Conservation (phyloP, 73 alveolate genomes). For the Tetrahymena borealis region DNA sequence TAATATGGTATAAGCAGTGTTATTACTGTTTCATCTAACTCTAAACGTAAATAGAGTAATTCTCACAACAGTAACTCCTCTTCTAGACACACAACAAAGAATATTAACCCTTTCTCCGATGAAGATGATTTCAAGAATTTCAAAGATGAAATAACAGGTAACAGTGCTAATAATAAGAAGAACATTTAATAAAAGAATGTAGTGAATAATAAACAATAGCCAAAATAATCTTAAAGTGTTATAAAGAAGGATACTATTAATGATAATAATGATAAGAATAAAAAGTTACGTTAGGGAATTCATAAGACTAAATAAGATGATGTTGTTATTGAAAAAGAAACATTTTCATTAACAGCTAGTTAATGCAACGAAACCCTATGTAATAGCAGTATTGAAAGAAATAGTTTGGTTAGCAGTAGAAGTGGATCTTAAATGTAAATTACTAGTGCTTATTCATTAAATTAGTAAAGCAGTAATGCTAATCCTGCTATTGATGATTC, state of each 20-base stretch:
- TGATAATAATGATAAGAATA: not conserved
- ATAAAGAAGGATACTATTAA: not conserved
- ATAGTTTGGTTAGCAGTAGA: not conserved
- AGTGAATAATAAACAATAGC: not conserved
- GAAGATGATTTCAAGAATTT: not conserved
- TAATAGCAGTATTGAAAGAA: not conserved
- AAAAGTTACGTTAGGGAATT: not conserved
- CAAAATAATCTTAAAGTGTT: not conserved
- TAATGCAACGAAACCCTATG: not conserved
- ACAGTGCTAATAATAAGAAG: not conserved
- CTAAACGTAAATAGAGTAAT: not conserved
- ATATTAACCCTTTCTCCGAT: not conserved
- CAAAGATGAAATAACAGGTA: not conserved
- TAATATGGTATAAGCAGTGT: not conserved
- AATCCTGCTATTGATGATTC: not conserved
- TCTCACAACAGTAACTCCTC: not conserved
- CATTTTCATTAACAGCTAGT: not conserved
- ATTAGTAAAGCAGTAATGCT: not conserved
- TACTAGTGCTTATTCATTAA: not conserved
- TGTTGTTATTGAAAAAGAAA: not conserved
- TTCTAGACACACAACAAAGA: not conserved
- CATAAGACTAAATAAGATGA: not conserved
- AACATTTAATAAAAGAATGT: not conserved
- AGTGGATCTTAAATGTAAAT: not conserved
- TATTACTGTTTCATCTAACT: not conserved